Base-by-base conservation (phyloP, 2,329 filamentous ascomycete genomes). In the Fusarium nurragi region DNA sequence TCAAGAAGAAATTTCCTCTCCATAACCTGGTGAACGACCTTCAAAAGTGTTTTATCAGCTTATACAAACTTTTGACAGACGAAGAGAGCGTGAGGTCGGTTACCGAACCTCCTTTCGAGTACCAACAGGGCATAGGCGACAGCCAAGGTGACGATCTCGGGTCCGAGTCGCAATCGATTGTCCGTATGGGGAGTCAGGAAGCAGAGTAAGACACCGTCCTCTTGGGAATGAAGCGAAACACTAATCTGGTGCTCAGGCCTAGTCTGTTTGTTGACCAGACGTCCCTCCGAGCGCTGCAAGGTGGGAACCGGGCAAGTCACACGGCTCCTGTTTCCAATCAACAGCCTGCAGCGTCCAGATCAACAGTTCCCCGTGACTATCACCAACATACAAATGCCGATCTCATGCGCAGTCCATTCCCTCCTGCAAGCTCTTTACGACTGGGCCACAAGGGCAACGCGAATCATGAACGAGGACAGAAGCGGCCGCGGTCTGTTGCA, bases 141-240 rank as follows among this genome's bases (percentile, higher is more conserved):
- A 71, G 67, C 25, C 67, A 71, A 21, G 38, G 50, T 14, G 55
- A 67, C 16, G 61, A 66, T 52, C 44, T 41, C 26, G 56, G 38
- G n/a, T 71, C 69, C 4, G 68, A 73, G 28, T 72, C 71, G 12
- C 71, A 73, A 28, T 55, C 71, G 8, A 73, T 73, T 36, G 37
- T 73, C 21, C 66, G 69, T 13, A 44, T 54, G 26, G 59, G 40
- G 49, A 44, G 47, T 14, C 44, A 43, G 18, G 67, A 70, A 45
- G 46, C 22, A 45, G 54, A 61, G 67, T 68, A 54, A 68, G 65
- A 40, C 28, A 12, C 25, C 28, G 3, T 22, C 7, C 34, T 25
- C 40, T 34, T 16, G 14, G 6, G 18, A 6, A 16, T 7, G 3
- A 22, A 37, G 19, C 8, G 11, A 16, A 7, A 22, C 19, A 23